Conservation (phyloP, 2,329 filamentous ascomycete genomes). For the Incumbomyces delicatus region DNA sequence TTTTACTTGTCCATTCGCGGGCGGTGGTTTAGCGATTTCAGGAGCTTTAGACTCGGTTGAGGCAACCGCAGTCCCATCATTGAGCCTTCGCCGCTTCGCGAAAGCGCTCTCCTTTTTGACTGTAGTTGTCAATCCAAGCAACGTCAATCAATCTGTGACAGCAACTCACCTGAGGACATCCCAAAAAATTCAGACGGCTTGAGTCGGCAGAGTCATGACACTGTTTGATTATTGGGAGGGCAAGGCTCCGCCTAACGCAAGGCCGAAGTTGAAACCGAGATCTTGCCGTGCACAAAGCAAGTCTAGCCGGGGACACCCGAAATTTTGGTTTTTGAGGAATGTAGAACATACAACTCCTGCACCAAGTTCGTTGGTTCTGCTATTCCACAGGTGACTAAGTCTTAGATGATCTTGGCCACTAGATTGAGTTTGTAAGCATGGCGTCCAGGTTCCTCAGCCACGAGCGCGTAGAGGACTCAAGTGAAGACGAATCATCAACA, state of each 20-base stretch:
- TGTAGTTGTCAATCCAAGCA: not conserved
- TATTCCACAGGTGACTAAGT: too few relatives aligned
- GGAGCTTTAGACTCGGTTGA: slow-evolving; percentile 8
- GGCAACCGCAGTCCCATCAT: not conserved
- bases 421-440: not conserved
- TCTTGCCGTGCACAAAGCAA: too few relatives aligned
- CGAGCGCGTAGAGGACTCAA: slow-evolving; percentile 14
- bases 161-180: not conserved
- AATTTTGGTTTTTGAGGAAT: too few relatives aligned
- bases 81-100: slow-evolving; percentile 5
- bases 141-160: not conserved
- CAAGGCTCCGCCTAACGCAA: too few relatives aligned
- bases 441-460: slow-evolving; percentile 12
- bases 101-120: not conserved
- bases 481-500: slow-evolving; percentile 11
- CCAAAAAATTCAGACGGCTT: too few relatives aligned
- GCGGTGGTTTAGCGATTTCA: not conserved
- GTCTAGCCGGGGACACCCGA: too few relatives aligned
- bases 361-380: too few relatives aligned
- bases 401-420: too few relatives aligned
- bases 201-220: too few relatives aligned
- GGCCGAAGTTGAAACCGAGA: too few relatives aligned
- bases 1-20: not conserved
- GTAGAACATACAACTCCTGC: too few relatives aligned
- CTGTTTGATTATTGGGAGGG: too few relatives aligned